Conservation (phyloP, 352 stramenopile species). For the Aphanomyces euteiches region DNA sequence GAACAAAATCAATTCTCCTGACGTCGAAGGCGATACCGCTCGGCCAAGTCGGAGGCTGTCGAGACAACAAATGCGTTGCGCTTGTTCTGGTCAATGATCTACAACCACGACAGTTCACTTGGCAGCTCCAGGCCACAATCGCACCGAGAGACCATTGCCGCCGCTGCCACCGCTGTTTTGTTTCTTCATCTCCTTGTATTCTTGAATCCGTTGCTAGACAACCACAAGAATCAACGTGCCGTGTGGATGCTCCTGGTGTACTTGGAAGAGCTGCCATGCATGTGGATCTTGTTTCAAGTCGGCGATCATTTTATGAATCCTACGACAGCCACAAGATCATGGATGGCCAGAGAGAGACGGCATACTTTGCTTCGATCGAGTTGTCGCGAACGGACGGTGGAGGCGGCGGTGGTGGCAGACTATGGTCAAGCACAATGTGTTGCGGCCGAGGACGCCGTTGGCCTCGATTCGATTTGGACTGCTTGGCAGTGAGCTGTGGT, state of each 20-base stretch:
- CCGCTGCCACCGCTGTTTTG: not conserved
- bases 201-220: conserved; percentile 10
- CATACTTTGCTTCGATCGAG: not conserved
- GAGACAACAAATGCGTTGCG: not conserved
- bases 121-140: not conserved
- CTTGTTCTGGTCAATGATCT: conserved; percentile 23
- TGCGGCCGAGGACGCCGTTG: conserved; percentile 1
- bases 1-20: not conserved
- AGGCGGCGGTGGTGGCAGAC: too few relatives aligned
- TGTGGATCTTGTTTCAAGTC: conserved; percentile 56
- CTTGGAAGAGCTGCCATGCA: conserved; percentile 54
- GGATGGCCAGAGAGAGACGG: not conserved
- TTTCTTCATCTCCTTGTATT: conserved; percentile 15
- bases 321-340: conserved; percentile 27
- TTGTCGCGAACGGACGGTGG: not conserved
- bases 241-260: conserved; percentile 6
- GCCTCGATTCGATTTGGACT: not conserved
- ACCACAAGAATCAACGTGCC: not conserved
- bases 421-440: not conserved
- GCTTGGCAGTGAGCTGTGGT: not conserved
- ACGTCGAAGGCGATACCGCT: not conserved
- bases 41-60: not conserved
- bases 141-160: not conserved
- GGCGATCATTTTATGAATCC: conserved; percentile 50
- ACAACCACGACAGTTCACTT: not conserved